Conservation (phyloP, 1,139 yeast species). For the Tardiomyces digboiensis region DNA sequence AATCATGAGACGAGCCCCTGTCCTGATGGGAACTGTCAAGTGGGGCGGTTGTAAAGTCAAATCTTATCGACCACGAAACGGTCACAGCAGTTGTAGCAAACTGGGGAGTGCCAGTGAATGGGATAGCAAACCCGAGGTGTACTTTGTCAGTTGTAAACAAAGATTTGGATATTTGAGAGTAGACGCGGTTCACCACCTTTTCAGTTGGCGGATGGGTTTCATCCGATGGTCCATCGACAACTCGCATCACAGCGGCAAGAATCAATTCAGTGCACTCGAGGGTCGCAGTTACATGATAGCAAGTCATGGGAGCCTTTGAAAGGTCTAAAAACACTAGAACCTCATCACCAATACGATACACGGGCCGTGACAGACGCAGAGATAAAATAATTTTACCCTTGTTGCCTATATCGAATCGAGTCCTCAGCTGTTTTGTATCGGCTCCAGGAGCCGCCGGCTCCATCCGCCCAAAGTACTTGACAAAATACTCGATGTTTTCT, state of each 20-base stretch:
- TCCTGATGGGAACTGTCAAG: no score
- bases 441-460: constrained; percentile 5
- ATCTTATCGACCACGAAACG: constrained; percentile 21
- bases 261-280: constrained; percentile 29
- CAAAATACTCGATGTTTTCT: constrained; percentile 20
- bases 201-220: background rate
- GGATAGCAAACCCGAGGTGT: constrained; percentile 23
- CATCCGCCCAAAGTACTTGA: constrained; percentile 10
- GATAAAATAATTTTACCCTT: constrained; percentile 24
- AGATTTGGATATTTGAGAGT: background rate
- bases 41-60: constrained; percentile 13
- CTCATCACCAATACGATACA: constrained; percentile 29
- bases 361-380: constrained; percentile 26
- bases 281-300: constrained; percentile 28
- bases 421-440: constrained; percentile 10
- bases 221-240: background rate
- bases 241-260: constrained; percentile 6
- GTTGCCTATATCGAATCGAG: constrained; percentile 25
- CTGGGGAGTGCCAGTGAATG: constrained; percentile 28
- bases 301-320: constrained; percentile 10
- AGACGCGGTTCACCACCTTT: background rate
- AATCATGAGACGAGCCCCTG: no score
- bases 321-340: constrained; percentile 22
- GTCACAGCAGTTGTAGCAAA: constrained; percentile 20
- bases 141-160: background rate